Evolutionary conservation across 345 rosid genomes (phyloP).

Genomic region (Streptanthus diversifolius): DNA sequence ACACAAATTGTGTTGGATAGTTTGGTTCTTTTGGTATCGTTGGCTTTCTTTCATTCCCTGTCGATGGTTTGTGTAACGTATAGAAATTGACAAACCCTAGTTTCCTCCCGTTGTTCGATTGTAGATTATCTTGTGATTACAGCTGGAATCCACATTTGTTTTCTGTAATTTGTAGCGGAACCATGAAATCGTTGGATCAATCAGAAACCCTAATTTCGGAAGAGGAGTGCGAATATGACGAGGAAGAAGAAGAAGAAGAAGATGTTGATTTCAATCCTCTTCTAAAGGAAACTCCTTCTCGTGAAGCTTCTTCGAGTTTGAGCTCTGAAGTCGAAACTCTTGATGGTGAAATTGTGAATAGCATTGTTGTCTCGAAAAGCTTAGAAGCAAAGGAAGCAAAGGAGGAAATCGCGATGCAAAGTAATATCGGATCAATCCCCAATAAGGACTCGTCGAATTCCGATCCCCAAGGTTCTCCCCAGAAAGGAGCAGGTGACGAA

Average conservation of each 20-base stretch:
- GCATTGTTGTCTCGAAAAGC: slow-evolving; percentile 17
- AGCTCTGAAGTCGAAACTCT: slow-evolving; percentile 70
- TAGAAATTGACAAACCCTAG: background rate
- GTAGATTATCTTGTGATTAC: too few species aligned
- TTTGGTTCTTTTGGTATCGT: too few species aligned
- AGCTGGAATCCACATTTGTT: background rate
- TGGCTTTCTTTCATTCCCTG: too few species aligned
- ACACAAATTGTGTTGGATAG: background rate
- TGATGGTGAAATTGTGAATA: slow-evolving; percentile 39
- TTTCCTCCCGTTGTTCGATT: too few species aligned
- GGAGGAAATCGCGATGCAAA: slow-evolving; percentile 40
- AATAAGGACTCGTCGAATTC: background rate
- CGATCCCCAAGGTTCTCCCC: background rate
- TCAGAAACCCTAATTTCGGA: slow-evolving; percentile 29
- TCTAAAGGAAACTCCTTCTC: slow-evolving; percentile 64
- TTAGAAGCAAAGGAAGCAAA: slow-evolving; percentile 31
- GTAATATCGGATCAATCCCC: slow-evolving; percentile 23
- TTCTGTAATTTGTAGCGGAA: background rate
- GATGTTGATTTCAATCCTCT: slow-evolving; percentile 85
- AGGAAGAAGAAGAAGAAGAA: slow-evolving; percentile 88
- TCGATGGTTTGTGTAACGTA: background rate
- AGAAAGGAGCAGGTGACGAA: slow-evolving; percentile 18
- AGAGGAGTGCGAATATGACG: slow-evolving; percentile 45
- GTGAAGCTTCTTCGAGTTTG: slow-evolving; percentile 79
- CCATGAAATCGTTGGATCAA: slow-evolving; percentile 9